Base-by-base conservation (phyloP, 331 rosid species). In the Prunus yedoensis region DNA sequence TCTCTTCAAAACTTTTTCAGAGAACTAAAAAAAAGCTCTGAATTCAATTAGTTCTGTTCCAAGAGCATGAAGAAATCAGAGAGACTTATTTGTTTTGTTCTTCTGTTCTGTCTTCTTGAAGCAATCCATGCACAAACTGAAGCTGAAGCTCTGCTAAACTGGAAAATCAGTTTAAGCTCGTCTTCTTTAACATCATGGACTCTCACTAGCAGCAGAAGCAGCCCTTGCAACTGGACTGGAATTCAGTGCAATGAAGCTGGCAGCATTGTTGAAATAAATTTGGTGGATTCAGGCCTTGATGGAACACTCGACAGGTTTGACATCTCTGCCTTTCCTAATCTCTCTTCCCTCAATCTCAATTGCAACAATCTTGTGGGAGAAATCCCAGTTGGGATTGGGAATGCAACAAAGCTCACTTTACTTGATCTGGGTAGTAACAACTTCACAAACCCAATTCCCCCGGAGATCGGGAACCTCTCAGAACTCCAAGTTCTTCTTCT, bases 141-240 rank as follows among this genome's bases (percentile, higher is more conserved):
- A 80, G 76, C 78, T 16, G 81, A 80, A 27, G 87, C 91, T 75
- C 82, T 87, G 2, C 76, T 80, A 2, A 77, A 56, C 46, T 84
- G 91, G 91, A 87, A 84, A 60, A 28, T 38, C 1, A 80, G 83
- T 49, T 77, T 82, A n/a, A 18, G 59, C 1, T 78, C 78, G 6
- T 51, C 79, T 6, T 5, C 78, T 18, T 46, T 77, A 0, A 70
- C 73, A 8, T 47, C 85, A 8, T 82, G 85, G 85, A 10, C 32
- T 49, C 4, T 16, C 14, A 20, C 47, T 23, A 80, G 17, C 64
- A 53, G 28, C 53, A 54, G 63, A 47, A 50, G 30, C 56, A 78
- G 56, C 27, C 89, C 87, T 72, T 80, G 89, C 79, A 84, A 76
- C n/a, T 88, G 86, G 91, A 45, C 1, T 20, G 87, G 89, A 38